These are phyloP conservation scores for Chimonanthus praecox DNA, from an alignment of 164 flowering plant genomes.

Conservation along the genomic window DNA sequence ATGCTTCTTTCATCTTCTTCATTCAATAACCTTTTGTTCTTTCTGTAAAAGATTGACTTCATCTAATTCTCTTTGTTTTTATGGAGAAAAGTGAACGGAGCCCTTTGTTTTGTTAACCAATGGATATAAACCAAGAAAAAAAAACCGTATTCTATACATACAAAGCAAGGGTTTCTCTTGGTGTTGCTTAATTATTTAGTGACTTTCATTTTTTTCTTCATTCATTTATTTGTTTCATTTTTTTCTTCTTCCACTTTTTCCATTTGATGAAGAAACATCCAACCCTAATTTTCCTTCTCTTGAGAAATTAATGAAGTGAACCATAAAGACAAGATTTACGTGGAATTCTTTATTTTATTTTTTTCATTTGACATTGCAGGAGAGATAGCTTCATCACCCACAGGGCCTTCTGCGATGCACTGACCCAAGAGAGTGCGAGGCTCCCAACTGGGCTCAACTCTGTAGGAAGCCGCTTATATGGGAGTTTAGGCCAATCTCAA, in stretches of 20 bases:
- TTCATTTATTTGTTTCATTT: not conserved
- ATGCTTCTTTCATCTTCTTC: not conserved
- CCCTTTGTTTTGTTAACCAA: not conserved
- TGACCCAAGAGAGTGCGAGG: constrained; percentile 81
- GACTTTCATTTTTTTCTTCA: too few species aligned
- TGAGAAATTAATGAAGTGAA: not conserved
- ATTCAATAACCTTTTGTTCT: too few species aligned
- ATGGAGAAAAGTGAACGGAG: not conserved
- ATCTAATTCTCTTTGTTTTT: too few species aligned
- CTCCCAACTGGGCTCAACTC: constrained; percentile 49
- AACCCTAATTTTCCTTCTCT: not conserved
- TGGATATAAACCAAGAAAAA: not conserved
- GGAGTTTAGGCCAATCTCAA: constrained; percentile 47
- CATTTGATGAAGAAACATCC: not conserved
- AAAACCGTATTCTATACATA: not conserved
- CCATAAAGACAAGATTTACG: too few species aligned
- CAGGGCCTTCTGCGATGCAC: constrained; percentile 88
- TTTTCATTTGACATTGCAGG: constrained; percentile 36
- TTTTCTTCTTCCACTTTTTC: not conserved
- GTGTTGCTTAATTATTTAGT: not conserved
- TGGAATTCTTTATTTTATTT: not conserved
- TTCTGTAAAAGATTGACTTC: not conserved
- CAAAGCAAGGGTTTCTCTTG: not conserved
- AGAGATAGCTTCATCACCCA: constrained; percentile 91
- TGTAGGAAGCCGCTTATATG: constrained; percentile 54